Conservation (phyloP, 192 early-diverging fungal genomes). For the Coemansia sp. region DNA sequence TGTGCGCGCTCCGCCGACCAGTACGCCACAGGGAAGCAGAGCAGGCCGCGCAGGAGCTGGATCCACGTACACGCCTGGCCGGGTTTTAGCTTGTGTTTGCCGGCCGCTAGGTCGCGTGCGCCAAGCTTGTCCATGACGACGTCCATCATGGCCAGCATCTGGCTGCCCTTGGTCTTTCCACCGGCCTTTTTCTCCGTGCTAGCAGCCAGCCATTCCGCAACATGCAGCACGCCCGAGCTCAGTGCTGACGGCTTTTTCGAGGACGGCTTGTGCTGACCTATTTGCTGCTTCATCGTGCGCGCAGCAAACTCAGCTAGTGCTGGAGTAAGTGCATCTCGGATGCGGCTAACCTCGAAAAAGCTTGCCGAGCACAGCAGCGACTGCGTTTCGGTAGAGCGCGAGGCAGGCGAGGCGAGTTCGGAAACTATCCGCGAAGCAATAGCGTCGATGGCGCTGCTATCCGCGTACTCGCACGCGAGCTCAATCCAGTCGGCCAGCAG, state of each 20-base stretch:
- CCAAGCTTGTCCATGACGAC: background rate
- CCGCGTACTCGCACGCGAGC: slow-evolving; percentile 42
- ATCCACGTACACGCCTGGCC: slow-evolving; percentile 19
- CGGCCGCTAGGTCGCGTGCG: background rate
- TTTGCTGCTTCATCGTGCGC: slow-evolving; percentile 11
- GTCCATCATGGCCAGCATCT: slow-evolving; percentile 2
- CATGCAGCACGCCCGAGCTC: background rate
- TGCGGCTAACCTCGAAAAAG: slow-evolving; percentile 30
- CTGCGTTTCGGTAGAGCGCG: background rate
- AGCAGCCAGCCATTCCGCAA: background rate
- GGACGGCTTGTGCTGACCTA: background rate
- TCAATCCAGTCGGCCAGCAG: slow-evolving; percentile 45
- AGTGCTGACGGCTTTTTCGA: background rate
- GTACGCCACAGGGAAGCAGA: slow-evolving; percentile 34
- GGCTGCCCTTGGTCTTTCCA: background rate
- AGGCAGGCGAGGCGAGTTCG: slow-evolving; percentile 10
- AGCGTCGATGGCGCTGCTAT: background rate
- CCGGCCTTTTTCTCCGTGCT: background rate
- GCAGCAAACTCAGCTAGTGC: slow-evolving; percentile 13
- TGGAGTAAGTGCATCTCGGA: slow-evolving; percentile 25
- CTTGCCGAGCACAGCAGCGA: slow-evolving; percentile 26
- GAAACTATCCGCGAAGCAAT: slow-evolving; percentile 26
- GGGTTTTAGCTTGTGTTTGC: background rate
- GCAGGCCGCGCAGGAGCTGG: slow-evolving; percentile 20
- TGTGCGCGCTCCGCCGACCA: slow-evolving; percentile 24